A percentile compares a stretch with the other conserved stretches of the same genome.
Evolutionary conservation across 2,329 filamentous ascomycete genomes (phyloP).

Genomic region (Neodidymelliopsis sp.): DNA sequence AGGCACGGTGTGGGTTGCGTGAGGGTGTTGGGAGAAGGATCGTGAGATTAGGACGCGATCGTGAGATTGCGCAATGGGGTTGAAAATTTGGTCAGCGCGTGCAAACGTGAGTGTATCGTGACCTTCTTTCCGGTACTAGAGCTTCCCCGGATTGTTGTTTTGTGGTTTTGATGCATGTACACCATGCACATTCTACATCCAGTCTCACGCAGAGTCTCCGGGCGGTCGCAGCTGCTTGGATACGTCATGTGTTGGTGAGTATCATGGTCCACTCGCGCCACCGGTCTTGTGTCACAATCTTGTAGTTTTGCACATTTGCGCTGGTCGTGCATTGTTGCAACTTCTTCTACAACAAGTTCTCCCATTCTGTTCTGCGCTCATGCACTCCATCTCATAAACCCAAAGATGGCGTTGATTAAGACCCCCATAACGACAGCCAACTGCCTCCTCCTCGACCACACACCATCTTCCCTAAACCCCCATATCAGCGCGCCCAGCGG

Average conservation of each 20-base stretch:
- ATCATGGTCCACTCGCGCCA: too few species aligned
- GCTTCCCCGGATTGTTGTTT: constrained; percentile 11
- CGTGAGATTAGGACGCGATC: constrained; percentile 5
- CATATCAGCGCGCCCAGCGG: constrained; percentile 86
- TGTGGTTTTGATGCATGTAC: not conserved
- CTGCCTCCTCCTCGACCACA: constrained; percentile 84
- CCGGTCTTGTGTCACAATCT: too few species aligned
- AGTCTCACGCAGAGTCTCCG: too few species aligned
- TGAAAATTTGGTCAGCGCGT: constrained; percentile 8
- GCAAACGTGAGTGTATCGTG: constrained; percentile 3
- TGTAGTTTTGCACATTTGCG: too few species aligned
- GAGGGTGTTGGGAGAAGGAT: constrained; percentile 12
- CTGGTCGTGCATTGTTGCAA: not conserved
- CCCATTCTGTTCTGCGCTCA: constrained; percentile 23
- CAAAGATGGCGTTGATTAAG: constrained; percentile 78
- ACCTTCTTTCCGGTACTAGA: constrained; percentile 14
- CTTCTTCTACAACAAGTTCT: not conserved
- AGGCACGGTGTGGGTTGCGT: constrained; percentile 4
- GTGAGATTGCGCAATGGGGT: constrained; percentile 9
- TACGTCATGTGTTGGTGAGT: too few species aligned
- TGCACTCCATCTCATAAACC: constrained; percentile 68
- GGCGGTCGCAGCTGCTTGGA: too few species aligned
- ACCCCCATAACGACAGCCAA: constrained; percentile 88
- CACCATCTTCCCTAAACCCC: constrained; percentile 84
- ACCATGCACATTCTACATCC: too few species aligned